A percentile compares a stretch with the other conserved stretches of the same genome.
phyloP scores from a whole-genome alignment of 208 protist species.

The Porcisia hertigi region DNA sequence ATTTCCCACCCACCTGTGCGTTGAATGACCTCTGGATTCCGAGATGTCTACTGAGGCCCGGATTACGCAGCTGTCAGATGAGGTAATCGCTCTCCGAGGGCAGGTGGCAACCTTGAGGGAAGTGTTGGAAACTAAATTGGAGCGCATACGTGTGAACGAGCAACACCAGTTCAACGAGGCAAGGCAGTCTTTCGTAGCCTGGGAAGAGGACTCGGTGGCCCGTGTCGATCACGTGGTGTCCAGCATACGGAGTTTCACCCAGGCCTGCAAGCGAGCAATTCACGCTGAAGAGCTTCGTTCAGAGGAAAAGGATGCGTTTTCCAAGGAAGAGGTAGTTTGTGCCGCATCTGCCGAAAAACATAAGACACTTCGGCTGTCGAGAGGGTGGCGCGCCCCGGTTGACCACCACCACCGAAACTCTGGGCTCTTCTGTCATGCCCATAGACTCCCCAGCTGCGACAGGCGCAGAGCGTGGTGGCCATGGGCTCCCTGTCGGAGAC shows the following conservation, averaged over 20 bases:
- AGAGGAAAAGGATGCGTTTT: neutral
- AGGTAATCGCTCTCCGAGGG: constrained; percentile 10
- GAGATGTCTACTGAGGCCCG: constrained; percentile 12
- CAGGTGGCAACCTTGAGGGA: constrained; percentile 15
- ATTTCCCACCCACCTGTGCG: neutral
- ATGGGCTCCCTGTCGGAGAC: neutral
- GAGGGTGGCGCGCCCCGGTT: neutral
- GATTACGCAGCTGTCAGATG: constrained; percentile 19
- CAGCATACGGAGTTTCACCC: constrained; percentile 6
- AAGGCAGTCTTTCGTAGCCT: constrained; percentile 5
- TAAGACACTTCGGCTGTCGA: neutral
- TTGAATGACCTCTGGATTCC: neutral
- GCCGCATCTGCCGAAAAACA: neutral
- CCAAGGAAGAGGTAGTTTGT: neutral
- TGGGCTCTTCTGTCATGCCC: neutral
- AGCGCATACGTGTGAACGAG: constrained; percentile 9
- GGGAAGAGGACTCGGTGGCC: constrained; percentile 8
- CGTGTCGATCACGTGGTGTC: constrained; percentile 5
- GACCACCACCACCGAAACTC: neutral
- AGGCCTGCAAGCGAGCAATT: constrained; percentile 7
- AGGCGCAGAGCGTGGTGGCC: neutral
- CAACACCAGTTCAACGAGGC: constrained; percentile 12
- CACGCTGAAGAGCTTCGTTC: constrained; percentile 1
- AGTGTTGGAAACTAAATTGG: constrained; percentile 9
- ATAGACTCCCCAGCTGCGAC: neutral